Evolutionary conservation across 2,329 filamentous ascomycete genomes (phyloP), one percentile per base, ranked within the genome.

Genomic region (Aspergillus cejpii): DNA sequence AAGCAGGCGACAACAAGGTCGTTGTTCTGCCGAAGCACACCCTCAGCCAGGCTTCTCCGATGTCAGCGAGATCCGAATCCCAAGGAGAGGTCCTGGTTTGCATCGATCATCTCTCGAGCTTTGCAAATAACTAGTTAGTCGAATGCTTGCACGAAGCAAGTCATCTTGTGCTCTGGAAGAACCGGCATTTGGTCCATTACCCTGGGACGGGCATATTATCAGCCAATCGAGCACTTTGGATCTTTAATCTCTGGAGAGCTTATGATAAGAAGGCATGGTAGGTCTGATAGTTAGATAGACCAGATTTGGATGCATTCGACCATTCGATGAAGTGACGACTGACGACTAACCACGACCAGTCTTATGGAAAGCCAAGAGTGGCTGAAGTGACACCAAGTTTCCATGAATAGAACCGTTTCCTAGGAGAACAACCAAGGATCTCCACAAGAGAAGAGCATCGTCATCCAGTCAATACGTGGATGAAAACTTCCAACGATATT

Each of bases 131-230:
- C n/a, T n/a, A n/a, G 1, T 12, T 59, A 0, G 24, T 44, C 0
- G 47, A 64, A 0, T 23, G 66, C 2, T 2, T 59, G 2, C 52
- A 47, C 5, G 51, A 60, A 28, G 24, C 48, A 10, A 55, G 55
- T 1, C 73, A 74, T 37, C 31, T 78, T 0, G 14, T 72, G 0
- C 66, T 66, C n/a, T 80, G 76, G 75, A 74, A 75, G 41, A 74
- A 81, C 14, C 74, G 74, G 0, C 74, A 69, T 74, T 72, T 66
- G 79, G 82, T 60, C 78, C 78, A 1, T 58, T 74, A 57, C 79
- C 79, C 0, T 78, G 74, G 67, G 61, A 80, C 40, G 77, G 77
- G 47, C 76, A 80, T 51, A 62, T 79, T 79, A 77, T 52, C 78
- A 74, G 70, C 78, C 78, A 0, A 44, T 67, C 17, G 67, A 44